Evolutionary conservation across 352 stramenopile genomes (phyloP).

Genomic region (Thalassiosira livingstoniorum): DNA sequence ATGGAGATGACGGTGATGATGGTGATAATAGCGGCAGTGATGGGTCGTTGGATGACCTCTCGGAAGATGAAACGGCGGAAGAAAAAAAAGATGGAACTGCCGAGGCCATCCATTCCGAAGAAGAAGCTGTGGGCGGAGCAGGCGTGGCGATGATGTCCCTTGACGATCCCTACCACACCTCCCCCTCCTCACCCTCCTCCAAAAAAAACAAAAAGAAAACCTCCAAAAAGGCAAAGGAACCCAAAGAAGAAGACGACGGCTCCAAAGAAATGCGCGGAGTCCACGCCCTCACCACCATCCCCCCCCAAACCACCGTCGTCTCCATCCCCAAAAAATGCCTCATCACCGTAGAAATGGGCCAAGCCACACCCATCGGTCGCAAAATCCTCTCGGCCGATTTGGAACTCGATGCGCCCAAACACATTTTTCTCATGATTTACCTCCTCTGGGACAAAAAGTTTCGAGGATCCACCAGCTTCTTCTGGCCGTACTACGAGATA

Average conservation of each 20-base stretch:
- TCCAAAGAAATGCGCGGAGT: constrained; percentile 82
- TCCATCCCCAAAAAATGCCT: constrained; percentile 94
- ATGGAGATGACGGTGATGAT: neutral
- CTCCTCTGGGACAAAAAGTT: constrained; percentile 95
- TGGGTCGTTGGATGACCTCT: neutral
- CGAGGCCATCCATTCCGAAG: neutral
- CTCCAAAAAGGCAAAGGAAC: constrained; percentile 57
- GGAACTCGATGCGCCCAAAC: constrained; percentile 98
- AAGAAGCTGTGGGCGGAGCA: constrained; percentile 5
- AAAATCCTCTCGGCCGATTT: constrained; percentile 92
- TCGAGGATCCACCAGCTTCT: constrained; percentile 87
- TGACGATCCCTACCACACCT: neutral
- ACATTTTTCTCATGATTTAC: constrained; percentile 99
- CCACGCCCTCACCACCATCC: constrained; percentile 78
- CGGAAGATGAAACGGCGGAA: constrained; percentile 42
- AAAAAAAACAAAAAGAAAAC: constrained; percentile 55
- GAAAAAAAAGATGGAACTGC: constrained; percentile 46
- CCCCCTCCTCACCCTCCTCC: neutral
- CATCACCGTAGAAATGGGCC: constrained; percentile 99
- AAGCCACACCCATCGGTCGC: constrained; percentile 94
- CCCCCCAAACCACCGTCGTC: constrained; percentile 85
- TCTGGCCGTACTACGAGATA: constrained; percentile 97
- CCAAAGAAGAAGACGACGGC: constrained; percentile 51
- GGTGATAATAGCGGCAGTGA: neutral
- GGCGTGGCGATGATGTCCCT: constrained; percentile 56